Evolutionary conservation across 2,329 filamentous ascomycete genomes (phyloP).

Genomic region (Scedosporium minutisporum): DNA sequence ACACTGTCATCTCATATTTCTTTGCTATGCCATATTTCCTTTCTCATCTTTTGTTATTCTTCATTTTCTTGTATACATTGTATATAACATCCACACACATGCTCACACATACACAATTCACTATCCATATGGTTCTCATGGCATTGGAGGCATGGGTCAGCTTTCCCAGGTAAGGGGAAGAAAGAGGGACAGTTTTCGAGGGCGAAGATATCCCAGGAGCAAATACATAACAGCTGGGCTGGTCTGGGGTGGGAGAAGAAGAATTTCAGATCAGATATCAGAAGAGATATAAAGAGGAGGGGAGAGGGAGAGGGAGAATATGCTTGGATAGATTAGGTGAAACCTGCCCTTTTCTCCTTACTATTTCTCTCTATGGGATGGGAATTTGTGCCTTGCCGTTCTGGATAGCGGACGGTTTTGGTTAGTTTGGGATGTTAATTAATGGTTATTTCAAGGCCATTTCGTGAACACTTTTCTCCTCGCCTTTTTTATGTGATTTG

Average conservation of each 20-base stretch:
- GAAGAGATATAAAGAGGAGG: not conserved
- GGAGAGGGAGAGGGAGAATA: not conserved
- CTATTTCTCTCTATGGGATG: not conserved
- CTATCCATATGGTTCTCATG: not conserved
- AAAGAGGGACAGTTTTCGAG: not conserved
- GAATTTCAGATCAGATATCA: not conserved
- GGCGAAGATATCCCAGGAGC: not conserved
- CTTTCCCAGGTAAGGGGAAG: not conserved
- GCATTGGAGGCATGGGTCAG: not conserved
- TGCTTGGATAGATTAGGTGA: not conserved
- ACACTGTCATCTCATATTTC: not conserved
- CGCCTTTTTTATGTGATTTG: not conserved
- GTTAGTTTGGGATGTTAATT: not conserved
- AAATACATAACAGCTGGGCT: not conserved
- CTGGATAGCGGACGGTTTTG: not conserved
- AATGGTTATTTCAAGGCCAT: not conserved
- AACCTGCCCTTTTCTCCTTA: not conserved
- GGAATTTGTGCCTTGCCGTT: not conserved
- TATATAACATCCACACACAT: not conserved
- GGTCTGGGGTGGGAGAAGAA: not conserved
- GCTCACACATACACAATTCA: not conserved
- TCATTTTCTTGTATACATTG: conserved; percentile 2
- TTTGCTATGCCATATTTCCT: not conserved
- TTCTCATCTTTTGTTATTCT: not conserved
- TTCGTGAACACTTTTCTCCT: not conserved